Conservation (phyloP, 495 filamentous ascomycete species). For the Aspergillus conjunctus region DNA sequence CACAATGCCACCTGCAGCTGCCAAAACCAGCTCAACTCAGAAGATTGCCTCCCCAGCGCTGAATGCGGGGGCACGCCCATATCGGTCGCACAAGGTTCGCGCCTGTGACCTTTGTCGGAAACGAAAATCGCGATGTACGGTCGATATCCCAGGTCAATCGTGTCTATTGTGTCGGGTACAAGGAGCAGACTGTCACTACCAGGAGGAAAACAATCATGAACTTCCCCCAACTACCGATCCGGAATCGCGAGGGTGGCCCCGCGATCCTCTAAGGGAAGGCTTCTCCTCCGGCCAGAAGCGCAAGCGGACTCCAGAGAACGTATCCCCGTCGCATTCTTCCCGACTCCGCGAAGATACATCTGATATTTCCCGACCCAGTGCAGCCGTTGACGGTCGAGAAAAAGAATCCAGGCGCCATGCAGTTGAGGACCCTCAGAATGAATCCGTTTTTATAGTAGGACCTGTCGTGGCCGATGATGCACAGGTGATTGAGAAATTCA, state of each 20-base stretch:
- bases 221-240: slow-evolving; percentile 28
- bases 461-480: slow-evolving; percentile 55
- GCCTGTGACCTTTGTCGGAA: slow-evolving; percentile 56
- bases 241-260: slow-evolving; percentile 36
- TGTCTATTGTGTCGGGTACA: slow-evolving; percentile 54
- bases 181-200: slow-evolving; percentile 52
- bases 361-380: slow-evolving; percentile 33
- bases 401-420: slow-evolving; percentile 41
- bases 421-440: slow-evolving; percentile 46
- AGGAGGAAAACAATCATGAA: slow-evolving; percentile 41
- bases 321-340: slow-evolving; percentile 22
- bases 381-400: slow-evolving; percentile 34
- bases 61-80: slow-evolving; percentile 50
- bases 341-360: slow-evolving; percentile 28
- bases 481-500: slow-evolving; percentile 54
- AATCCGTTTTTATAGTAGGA: slow-evolving; percentile 54
- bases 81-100: slow-evolving; percentile 54
- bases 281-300: slow-evolving; percentile 39
- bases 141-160: slow-evolving; percentile 50
- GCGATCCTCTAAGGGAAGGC: slow-evolving; percentile 26
- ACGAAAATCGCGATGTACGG: slow-evolving; percentile 54
- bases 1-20: slow-evolving; percentile 44
- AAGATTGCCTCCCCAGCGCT: slow-evolving; percentile 47
- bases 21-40: slow-evolving; percentile 36
- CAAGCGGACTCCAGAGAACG: slow-evolving; percentile 40